These are phyloP conservation scores for Xylaria intraflava DNA, from an alignment of 495 filamentous ascomycete species.

Conservation along the genomic window DNA sequence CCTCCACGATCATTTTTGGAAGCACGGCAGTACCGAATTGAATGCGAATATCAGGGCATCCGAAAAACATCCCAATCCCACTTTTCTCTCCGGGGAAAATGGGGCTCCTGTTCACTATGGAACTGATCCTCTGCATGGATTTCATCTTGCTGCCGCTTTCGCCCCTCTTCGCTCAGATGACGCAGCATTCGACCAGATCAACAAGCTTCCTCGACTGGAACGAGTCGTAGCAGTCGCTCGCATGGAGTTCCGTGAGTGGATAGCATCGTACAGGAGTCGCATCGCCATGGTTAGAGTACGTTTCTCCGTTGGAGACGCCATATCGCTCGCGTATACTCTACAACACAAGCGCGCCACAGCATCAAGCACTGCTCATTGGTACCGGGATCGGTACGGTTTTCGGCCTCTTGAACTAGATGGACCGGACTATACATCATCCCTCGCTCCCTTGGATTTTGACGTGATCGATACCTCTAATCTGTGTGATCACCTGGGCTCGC, in stretches of 20 bases:
- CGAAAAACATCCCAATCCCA: slow-evolving; percentile 30
- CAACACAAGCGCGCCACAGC: slow-evolving; percentile 24
- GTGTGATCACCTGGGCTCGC: slow-evolving; percentile 39
- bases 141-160: slow-evolving; percentile 30
- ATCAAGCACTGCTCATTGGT: slow-evolving; percentile 23
- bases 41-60: slow-evolving; percentile 4
- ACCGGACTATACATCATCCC: slow-evolving; percentile 30
- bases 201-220: slow-evolving; percentile 8
- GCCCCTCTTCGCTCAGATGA: slow-evolving; percentile 38
- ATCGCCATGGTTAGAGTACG: slow-evolving; percentile 29
- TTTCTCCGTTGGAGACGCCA: slow-evolving; percentile 37
- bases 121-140: slow-evolving; percentile 24
- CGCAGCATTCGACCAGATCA: slow-evolving; percentile 38
- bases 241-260: neutral
- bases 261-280: slow-evolving; percentile 11
- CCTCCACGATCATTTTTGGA: slow-evolving; percentile 10
- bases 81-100: slow-evolving; percentile 16
- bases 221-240: neutral
- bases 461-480: slow-evolving; percentile 56
- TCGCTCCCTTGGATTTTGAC: slow-evolving; percentile 42
- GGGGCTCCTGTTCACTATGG: slow-evolving; percentile 17
- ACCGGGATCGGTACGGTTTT: slow-evolving; percentile 16
- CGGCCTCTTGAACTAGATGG: slow-evolving; percentile 33
- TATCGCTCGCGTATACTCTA: slow-evolving; percentile 42
- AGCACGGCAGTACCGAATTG: slow-evolving; percentile 12